Percentiles rank a stretch among this genome's conserved stretches.
Conservation (phyloP, 805 yeast species). For the Lachancea fermentati region DNA sequence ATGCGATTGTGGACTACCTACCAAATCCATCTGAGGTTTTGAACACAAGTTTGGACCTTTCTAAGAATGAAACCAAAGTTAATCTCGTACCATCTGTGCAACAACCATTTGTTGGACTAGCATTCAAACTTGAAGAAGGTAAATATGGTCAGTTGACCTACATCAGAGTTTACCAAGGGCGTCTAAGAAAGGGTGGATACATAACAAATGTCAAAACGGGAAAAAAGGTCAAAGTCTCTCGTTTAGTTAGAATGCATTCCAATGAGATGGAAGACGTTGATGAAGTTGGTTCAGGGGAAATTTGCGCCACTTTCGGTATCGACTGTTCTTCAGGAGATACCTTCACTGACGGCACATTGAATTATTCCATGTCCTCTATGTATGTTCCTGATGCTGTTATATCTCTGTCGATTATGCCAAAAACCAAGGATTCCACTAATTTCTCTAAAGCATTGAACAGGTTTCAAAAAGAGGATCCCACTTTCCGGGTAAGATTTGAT, state of each 20-base stretch:
- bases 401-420: slow-evolving; percentile 84
- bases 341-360: slow-evolving; percentile 75
- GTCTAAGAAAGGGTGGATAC: slow-evolving; percentile 81
- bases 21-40: slow-evolving; percentile 94
- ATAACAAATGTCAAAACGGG: slow-evolving; percentile 88
- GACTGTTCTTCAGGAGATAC: slow-evolving; percentile 99
- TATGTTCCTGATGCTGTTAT: slow-evolving; percentile 98
- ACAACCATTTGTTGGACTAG: slow-evolving; percentile 89
- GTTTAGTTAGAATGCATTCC: slow-evolving; percentile 97
- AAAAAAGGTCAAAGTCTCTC: slow-evolving; percentile 85
- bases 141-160: slow-evolving; percentile 96
- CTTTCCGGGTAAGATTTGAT: slow-evolving; percentile 89
- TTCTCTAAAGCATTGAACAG: slow-evolving; percentile 96
- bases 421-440: slow-evolving; percentile 77
- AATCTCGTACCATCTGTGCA: slow-evolving; percentile 64
- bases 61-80: slow-evolving; percentile 60
- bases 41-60: slow-evolving; percentile 81
- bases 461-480: slow-evolving; percentile 98
- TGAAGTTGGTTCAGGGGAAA: slow-evolving; percentile 96
- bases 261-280: slow-evolving; percentile 98
- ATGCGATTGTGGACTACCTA: slow-evolving; percentile 90
- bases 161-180: slow-evolving; percentile 95
- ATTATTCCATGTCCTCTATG: slow-evolving; percentile 94
- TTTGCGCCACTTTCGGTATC: slow-evolving; percentile 98
- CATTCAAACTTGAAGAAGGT: slow-evolving; percentile 99